Evolutionary conservation across 1,284 basidiomycete species (phyloP), one percentile per base, ranked within the genome.

Genomic region (Tremellales sp.): DNA sequence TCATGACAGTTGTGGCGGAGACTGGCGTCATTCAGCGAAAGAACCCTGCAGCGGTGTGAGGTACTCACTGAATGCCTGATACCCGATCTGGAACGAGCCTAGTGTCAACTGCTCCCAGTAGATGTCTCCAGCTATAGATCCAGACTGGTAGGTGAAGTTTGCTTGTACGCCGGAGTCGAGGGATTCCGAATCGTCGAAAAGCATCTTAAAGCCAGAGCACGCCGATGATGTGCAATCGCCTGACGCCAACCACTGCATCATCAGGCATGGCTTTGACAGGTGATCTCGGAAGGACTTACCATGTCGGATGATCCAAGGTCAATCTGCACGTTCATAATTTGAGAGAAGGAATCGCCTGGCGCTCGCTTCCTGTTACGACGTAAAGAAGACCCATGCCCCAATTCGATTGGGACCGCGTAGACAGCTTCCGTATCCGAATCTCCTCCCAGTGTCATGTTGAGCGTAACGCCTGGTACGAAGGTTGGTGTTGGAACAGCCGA

Each of bases 271-370:
- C 29, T 29, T 8, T 31, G 15, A 8, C 29, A 31, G 29, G 10
- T 24, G 12, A 15, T 15, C 4, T 6, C 23, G 13, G 4, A 40
- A 37, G 22, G 21, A 63, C 70, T 43, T 41, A 71, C 72, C 58
- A 73, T 59, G 51, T 75, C 73, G 6, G 69, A 70, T 8, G 69
- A 72, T 2, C 73, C 73, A 27, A 75, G 49, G 51, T 75, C 73
- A 8, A 75, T 65, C 45, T 68, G 67, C 42, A 75, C 45, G 43
- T 65, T 68, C 36, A 72, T 46, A 0, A 53, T 57, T 43, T 72
- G 72, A 29, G 54, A 49, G 31, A 53, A 24, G 5, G 17, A 12
- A 21, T 45, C 36, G 12, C 62, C 64, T 10, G 53, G 41, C 23
- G 49, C 43, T 22, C 41, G 33, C 43, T 44, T 40, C 25, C 36